Evolutionary conservation across 495 filamentous ascomycete species (phyloP), one percentile per base, ranked within the genome.

Genomic region (Penicillium herquei): DNA sequence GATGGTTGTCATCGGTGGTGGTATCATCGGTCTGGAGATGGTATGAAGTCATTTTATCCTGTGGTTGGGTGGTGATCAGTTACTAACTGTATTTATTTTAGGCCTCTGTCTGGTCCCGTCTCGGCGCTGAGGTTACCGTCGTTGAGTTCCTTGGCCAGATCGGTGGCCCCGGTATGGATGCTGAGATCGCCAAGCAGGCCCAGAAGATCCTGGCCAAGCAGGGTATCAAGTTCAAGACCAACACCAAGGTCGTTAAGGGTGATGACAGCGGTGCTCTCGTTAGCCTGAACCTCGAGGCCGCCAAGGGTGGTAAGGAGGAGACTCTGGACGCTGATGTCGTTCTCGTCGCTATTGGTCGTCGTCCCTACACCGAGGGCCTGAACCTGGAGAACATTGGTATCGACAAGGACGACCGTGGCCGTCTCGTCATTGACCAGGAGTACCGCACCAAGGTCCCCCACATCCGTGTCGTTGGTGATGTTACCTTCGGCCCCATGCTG

Each of bases 1-100:
- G 82, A 88, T 98, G 91, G 78, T 93, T 57, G 94, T 98, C 59
- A 98, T 98, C 64, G 94, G 94, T 61, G 94, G 94, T 71, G 94
- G 94, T 72, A 98, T 98, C 71, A 98, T 98, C 68, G 94, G 94
- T 70, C 84, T 98, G 37, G 94, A 98, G 78, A 98, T 98, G 94
- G 87, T 88, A 71, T 49, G 79, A 44, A n/a, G 5, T 26, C 46
- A 14, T 37, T 48, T 7, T 13, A 44, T 30, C 12, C 43, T 10
- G 7, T 18, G 9, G 9, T 14, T 14, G 7, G 3, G 9, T 3
- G 17, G 16, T 34, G 32, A n/a, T 14, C 18, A 21, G 17, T 14
- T 14, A 26, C 33, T 64, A 39, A 54, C 53, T 37, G 18, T 52
- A 17, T 11, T 33, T 52, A 39, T 43, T 21, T 34, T 64, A 87